Percentiles rank a stretch among this genome's conserved stretches.
These are phyloP conservation scores for Lentinula novae-zelandiae DNA, from an alignment of 1,284 basidiomycete genomes.

Conservation along the genomic window DNA sequence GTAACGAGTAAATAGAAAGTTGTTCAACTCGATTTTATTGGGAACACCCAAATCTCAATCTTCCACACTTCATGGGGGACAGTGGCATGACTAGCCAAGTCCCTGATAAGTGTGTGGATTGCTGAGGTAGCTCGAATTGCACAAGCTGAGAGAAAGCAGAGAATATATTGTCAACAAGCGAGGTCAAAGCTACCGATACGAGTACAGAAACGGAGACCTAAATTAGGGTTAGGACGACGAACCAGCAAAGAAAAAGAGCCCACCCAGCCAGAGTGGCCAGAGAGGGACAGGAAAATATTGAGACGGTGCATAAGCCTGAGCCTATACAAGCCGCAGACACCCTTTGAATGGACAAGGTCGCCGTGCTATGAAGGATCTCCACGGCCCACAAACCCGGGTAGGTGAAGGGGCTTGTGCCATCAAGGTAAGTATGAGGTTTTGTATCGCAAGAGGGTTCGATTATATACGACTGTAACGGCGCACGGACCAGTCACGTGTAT, in stretches of 20 bases:
- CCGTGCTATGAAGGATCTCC: conserved; percentile 13
- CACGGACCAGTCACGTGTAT: conserved; percentile 10
- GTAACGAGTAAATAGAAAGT: too few species aligned
- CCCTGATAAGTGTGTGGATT: conserved; percentile 4
- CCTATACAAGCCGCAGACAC: conserved; percentile 13
- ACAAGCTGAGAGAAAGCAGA: too few species aligned
- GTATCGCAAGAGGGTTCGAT: neutral
- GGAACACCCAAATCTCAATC: neutral
- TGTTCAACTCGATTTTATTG: too few species aligned
- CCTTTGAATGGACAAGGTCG: conserved; percentile 11
- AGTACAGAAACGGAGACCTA: neutral
- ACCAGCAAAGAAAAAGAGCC: conserved; percentile 10
- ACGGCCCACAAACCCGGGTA: conserved; percentile 12
- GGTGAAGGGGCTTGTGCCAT: conserved; percentile 13
- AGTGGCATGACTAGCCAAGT: neutral
- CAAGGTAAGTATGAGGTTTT: conserved; percentile 13
- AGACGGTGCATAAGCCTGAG: conserved; percentile 12
- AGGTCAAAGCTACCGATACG: neutral
- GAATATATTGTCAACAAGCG: neutral
- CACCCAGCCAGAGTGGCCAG: conserved; percentile 14
- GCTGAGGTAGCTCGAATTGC: too few species aligned
- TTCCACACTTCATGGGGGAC: conserved; percentile 1
- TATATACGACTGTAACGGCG: conserved; percentile 6
- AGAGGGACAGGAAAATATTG: conserved; percentile 14
- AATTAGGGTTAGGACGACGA: conserved; percentile 4